A percentile compares a stretch with the other conserved stretches of the same genome.
Evolutionary conservation across 768 basidiomycete genomes (phyloP).

Genomic region (Lactifluus subvellereus): DNA sequence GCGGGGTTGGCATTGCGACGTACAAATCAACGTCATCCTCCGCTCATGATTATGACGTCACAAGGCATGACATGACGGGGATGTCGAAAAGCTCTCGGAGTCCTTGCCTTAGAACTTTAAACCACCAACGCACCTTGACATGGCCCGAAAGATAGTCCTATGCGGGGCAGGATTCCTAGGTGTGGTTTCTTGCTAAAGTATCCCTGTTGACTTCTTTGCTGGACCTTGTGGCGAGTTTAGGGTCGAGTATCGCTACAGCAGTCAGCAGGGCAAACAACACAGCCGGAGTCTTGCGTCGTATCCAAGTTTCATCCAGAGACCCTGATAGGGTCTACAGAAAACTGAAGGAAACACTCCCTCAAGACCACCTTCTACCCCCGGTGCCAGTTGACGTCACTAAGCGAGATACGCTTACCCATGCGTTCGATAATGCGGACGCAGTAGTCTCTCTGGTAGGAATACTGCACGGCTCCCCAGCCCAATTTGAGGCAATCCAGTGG

Average conservation of each 20-base stretch:
- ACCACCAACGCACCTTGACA: not conserved
- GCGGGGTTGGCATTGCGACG: too few species aligned
- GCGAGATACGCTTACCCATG: conserved; percentile 39
- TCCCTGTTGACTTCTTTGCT: not conserved
- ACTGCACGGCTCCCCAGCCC: conserved; percentile 47
- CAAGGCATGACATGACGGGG: not conserved
- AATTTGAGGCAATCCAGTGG: conserved; percentile 59
- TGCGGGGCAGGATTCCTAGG: conserved; percentile 54
- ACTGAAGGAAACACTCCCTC: conserved; percentile 29
- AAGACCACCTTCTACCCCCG: conserved; percentile 40
- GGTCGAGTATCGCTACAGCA: conserved; percentile 53
- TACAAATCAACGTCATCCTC: not conserved
- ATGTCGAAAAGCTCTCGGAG: not conserved
- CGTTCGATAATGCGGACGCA: conserved; percentile 49
- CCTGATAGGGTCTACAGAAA: conserved; percentile 40
- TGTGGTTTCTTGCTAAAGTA: conserved; percentile 26
- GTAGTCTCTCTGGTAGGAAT: conserved; percentile 69
- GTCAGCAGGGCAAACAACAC: conserved; percentile 34
- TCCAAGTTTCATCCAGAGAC: conserved; percentile 57
- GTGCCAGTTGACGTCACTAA: conserved; percentile 51
- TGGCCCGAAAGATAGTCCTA: conserved; percentile 34
- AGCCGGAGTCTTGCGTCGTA: conserved; percentile 33
- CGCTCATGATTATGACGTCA: not conserved
- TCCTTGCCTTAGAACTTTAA: not conserved
- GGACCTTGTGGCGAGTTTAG: conserved; percentile 30